Evolutionary conservation across 2,329 filamentous ascomycete genomes (phyloP).

Genomic region (Cladosporium cucumerinum): DNA sequence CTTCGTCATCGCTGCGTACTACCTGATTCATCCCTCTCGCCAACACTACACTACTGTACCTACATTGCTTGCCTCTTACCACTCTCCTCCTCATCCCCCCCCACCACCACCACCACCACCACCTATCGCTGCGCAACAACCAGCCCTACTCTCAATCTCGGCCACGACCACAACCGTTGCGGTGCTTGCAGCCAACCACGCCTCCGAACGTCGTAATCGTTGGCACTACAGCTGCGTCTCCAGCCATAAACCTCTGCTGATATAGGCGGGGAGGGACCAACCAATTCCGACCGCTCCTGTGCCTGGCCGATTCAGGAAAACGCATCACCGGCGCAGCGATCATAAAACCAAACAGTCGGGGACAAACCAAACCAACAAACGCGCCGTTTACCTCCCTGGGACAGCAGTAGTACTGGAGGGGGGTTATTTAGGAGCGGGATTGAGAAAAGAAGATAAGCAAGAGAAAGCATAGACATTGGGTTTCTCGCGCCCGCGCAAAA

Average conservation of each 20-base stretch:
- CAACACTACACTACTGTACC: not conserved
- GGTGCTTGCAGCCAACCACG: not conserved
- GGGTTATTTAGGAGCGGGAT: not conserved
- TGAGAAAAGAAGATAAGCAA: not conserved
- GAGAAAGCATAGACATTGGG: not conserved
- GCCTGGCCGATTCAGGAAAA: conserved; percentile 8
- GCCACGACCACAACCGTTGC: not conserved
- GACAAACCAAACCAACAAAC: not conserved
- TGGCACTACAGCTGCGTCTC: conserved; percentile 4
- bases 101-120: too few species aligned
- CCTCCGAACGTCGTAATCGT: not conserved
- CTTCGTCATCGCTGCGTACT: conserved; percentile 6
- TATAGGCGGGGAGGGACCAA: conserved; percentile 10
- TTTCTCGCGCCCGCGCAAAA: not conserved
- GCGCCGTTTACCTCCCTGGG: not conserved
- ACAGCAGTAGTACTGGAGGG: not conserved
- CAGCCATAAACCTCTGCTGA: conserved; percentile 6
- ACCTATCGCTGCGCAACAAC: not conserved
- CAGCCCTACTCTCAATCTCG: not conserved
- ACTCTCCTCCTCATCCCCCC: not conserved
- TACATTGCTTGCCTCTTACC: not conserved
- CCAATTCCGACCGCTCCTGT: conserved; percentile 11
- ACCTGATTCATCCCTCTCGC: not conserved
- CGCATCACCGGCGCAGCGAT: not conserved
- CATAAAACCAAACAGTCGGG: not conserved